Evolutionary conservation across 2,329 filamentous ascomycete genomes (phyloP), one percentile per base, ranked within the genome.

Genomic region (Lasiodiplodia citricola): DNA sequence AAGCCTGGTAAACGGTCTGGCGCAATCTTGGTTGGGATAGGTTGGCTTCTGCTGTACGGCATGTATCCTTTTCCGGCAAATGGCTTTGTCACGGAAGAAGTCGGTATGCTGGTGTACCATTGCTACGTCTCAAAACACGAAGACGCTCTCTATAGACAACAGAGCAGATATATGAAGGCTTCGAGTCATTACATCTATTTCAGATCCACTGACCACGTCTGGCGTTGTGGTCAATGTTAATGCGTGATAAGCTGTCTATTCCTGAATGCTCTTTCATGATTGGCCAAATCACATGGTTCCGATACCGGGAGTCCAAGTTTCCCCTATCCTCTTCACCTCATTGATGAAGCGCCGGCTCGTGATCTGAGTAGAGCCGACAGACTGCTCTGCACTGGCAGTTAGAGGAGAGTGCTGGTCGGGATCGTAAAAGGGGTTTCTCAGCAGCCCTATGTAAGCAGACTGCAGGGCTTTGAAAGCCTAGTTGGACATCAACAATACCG

Each of bases 401-500:
- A 83, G 87, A 60, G 91, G 91, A 71, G 87, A 87, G 79, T 94
- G 90, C 74, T 95, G 92, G 77, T 97, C 94, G 11, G 95, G 95
- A 57, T 91, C 90, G 80, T 94, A 98, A 81, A 99, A 99, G 0
- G 95, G 95, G 76, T 99, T 98, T 80, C 97, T 91, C 72, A 98
- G 83, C 64, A 99, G 83, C 70, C 89, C 85, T 69, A 98, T 92
- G 75, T 97, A 99, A 37, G 95, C 94, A n/a, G 87, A 90, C 82
- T 98, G 96, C 81, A 99, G 88, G 35, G 94, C 94, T 77, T 91
- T 89, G 77, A 99, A 99, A 31, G 96, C 89, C 90, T 91, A 47
- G 2, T 13, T 8, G 21, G 11, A 7, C 35, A 35, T 56, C 21
- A 66, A 8, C 23, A 44, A 10, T 35, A 41, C 16, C 5, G n/a